These are phyloP conservation scores for Prunus fruticosa DNA, from an alignment of 306 rosid genomes.

Conservation along the genomic window DNA sequence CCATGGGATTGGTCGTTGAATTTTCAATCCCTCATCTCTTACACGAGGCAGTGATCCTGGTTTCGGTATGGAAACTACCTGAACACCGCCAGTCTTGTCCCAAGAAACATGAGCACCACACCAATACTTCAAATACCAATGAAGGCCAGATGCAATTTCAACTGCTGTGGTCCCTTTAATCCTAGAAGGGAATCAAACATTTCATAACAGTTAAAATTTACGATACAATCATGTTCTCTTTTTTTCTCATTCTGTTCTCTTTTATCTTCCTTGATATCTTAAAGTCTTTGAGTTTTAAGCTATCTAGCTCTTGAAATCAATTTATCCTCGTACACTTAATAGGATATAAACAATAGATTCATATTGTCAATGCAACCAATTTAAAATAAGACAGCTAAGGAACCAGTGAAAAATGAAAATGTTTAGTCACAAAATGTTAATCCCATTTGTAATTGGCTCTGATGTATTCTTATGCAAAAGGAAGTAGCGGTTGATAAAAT, in stretches of 20 bases:
- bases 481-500: not conserved
- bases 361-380: not conserved
- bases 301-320: not conserved
- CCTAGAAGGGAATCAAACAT: constrained; percentile 36
- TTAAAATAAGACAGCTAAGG: not conserved
- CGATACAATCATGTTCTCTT: not conserved
- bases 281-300: not conserved
- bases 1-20: constrained; percentile 86
- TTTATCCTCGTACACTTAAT: not conserved
- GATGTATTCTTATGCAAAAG: not conserved
- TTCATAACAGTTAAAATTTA: not conserved
- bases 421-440: not conserved
- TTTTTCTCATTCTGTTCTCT: not conserved
- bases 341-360: not conserved
- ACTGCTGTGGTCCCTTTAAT: constrained; percentile 83
- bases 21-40: constrained; percentile 49
- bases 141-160: constrained; percentile 84
- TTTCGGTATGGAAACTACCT: constrained; percentile 68
- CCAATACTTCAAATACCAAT: constrained; percentile 93
- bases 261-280: not conserved
- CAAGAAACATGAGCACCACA: constrained; percentile 90
- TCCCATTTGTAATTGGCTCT: not conserved
- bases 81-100: constrained; percentile 94
- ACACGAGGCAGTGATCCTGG: constrained; percentile 77
- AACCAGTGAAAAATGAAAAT: not conserved